These are phyloP conservation scores for Eimeria necatrix DNA, from an alignment of 169 alveolate genomes.

Conservation along the genomic window DNA sequence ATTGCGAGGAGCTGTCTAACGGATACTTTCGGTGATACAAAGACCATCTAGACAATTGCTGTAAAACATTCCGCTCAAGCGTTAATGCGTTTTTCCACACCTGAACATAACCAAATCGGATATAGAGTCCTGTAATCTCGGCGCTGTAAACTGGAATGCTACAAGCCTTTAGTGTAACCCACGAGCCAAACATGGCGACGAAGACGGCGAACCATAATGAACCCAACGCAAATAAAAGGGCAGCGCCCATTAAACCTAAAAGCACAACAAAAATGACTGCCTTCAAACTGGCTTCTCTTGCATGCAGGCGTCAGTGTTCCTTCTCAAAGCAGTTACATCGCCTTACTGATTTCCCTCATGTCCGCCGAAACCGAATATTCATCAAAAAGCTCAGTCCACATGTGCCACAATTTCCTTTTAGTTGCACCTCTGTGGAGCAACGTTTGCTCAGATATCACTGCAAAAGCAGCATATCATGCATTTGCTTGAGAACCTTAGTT, in stretches of 20 bases:
- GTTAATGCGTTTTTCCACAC: not conserved
- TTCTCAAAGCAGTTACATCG: not conserved
- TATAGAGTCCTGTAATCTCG: conserved; percentile 62
- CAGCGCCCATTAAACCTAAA: conserved; percentile 69
- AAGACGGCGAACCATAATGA: conserved; percentile 71
- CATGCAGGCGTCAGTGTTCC: not conserved
- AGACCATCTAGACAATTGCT: no score
- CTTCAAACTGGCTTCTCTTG: not conserved
- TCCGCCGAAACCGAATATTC: conserved; percentile 55
- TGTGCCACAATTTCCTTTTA: conserved; percentile 41
- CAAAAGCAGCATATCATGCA: not conserved
- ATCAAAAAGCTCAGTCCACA: conserved; percentile 59
- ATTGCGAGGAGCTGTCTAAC: not conserved
- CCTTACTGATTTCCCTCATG: conserved; percentile 62
- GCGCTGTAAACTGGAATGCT: conserved; percentile 67
- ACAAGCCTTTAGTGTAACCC: conserved; percentile 67
- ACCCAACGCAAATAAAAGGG: conserved; percentile 65
- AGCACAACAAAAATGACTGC: not conserved
- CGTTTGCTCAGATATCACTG: conserved; percentile 74
- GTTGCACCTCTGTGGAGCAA: conserved; percentile 67
- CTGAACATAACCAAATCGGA: conserved; percentile 69
- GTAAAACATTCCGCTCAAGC: no score
- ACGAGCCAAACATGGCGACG: conserved; percentile 60
- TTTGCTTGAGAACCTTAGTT: no score
- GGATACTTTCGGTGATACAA: no score